A percentile compares a stretch with the other conserved stretches of the same genome.
Conservation (phyloP, 768 basidiomycete genomes). For the Rhizopogon vulgaris region DNA sequence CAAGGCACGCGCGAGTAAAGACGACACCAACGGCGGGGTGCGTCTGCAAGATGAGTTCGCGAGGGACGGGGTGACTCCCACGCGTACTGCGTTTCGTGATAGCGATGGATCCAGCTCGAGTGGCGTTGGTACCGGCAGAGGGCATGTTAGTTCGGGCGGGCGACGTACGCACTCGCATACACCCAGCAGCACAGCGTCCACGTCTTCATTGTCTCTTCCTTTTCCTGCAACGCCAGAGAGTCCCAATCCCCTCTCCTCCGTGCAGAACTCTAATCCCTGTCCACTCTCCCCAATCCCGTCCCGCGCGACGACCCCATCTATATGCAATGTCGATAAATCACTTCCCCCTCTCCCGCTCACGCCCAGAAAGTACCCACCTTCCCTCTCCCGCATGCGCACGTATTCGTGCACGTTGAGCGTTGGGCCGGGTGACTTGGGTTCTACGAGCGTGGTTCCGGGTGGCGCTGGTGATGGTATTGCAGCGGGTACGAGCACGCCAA, state of each 20-base stretch:
- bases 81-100: conserved; percentile 22
- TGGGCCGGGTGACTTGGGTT: conserved; percentile 15
- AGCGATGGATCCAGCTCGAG: conserved; percentile 18
- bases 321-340: conserved; percentile 21
- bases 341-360: conserved; percentile 25
- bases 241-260: not conserved
- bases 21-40: not conserved
- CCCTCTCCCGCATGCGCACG: conserved; percentile 23
- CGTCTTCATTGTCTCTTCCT: conserved; percentile 22
- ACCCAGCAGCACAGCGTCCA: conserved; percentile 22
- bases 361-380: conserved; percentile 15
- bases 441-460: conserved; percentile 4
- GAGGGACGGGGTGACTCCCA: conserved; percentile 21
- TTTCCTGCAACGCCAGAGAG: conserved; percentile 25
- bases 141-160: not conserved
- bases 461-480: not conserved
- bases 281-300: conserved; percentile 28
- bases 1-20: not conserved
- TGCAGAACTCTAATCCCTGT: conserved; percentile 17
- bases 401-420: conserved; percentile 24
- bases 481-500: conserved; percentile 4
- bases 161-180: conserved; percentile 16
- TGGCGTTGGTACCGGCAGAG: conserved; percentile 1
- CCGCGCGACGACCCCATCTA: conserved; percentile 25
- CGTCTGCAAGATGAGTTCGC: not conserved